Base-by-base conservation (phyloP, 768 basidiomycete species). In the Collybia nuda region DNA sequence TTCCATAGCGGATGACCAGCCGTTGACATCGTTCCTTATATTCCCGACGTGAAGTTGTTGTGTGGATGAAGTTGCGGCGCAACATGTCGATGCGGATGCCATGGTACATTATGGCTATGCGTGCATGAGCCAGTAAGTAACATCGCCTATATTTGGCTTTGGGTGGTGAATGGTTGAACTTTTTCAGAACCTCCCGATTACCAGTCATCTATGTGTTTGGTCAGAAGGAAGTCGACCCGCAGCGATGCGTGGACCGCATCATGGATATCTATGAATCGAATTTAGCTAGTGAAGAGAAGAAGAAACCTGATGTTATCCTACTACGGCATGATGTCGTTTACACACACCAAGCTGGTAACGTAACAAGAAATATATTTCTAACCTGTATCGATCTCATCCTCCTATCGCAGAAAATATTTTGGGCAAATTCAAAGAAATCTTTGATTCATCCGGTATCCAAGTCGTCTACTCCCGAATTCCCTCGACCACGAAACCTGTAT, bases 71-170 rank as follows among this genome's bases (percentile, higher is more conserved):
- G 88, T 98, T 5, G 89, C 94, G 5, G 94, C 96, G 3, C 87
- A 93, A 59, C 97, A 99, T 62, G 85, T 94, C 40, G 85, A 94
- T 55, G 93, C 94, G 0, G 91, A 98, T 62, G 82, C 86, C 6
- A 78, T 97, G 54, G 86, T 99, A 2, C 96, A 99, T 62, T 98
- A 97, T 61, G 96, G 96, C 1, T 90, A 97, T 72, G 94, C 96
- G 0, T 99, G 97, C 66, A 81, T 98, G 75, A 93, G 89, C 64
- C 82, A 86, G 93, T 96, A 58, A 56, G 92, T 75, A 28, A 21
- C 36, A 5, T 24, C 23, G 22, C 18, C 9, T 19, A 18, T 28
- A 11, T 49, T 15, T 40, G 26, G 5, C 12, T 6, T 18, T 22
- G 23, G 38, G 39, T 56, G n/a, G 40, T 37, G 17, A 37, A 40